A percentile compares a stretch with the other conserved stretches of the same genome.
Conservation (phyloP, 306 rosid genomes). For the Lupinus albus region DNA sequence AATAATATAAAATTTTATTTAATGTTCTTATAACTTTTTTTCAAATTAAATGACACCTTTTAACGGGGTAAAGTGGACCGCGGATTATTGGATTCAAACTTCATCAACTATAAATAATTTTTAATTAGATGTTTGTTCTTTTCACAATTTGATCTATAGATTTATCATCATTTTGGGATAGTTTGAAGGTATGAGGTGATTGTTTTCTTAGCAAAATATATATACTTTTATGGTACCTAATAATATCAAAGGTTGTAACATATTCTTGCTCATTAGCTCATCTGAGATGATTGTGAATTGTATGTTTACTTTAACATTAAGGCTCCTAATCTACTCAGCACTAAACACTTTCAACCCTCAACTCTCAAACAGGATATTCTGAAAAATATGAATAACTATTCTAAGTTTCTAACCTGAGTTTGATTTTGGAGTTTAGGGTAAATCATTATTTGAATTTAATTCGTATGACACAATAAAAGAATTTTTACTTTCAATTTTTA, state of each 20-base stretch:
- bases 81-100: constrained; percentile 23
- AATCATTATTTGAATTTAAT: no score
- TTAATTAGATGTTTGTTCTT: neutral
- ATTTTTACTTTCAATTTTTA: no score
- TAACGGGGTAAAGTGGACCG: constrained; percentile 31
- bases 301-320: neutral
- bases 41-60: no score
- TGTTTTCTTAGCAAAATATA: neutral
- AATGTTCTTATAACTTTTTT: no score
- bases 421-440: no score
- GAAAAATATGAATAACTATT: no score
- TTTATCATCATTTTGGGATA: neutral
- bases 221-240: constrained; percentile 1
- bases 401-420: neutral
- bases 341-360: neutral
- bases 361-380: neutral
- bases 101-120: constrained; percentile 10
- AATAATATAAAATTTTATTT: no score
- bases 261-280: neutral
- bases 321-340: neutral
- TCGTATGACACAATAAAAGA: no score
- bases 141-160: constrained; percentile 1
- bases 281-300: neutral
- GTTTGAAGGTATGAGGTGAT: constrained; percentile 4
- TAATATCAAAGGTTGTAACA: neutral